A percentile compares a stretch with the other conserved stretches of the same genome.
Conservation (phyloP, 1,284 basidiomycete species). For the Moesziomyces antarcticus region DNA sequence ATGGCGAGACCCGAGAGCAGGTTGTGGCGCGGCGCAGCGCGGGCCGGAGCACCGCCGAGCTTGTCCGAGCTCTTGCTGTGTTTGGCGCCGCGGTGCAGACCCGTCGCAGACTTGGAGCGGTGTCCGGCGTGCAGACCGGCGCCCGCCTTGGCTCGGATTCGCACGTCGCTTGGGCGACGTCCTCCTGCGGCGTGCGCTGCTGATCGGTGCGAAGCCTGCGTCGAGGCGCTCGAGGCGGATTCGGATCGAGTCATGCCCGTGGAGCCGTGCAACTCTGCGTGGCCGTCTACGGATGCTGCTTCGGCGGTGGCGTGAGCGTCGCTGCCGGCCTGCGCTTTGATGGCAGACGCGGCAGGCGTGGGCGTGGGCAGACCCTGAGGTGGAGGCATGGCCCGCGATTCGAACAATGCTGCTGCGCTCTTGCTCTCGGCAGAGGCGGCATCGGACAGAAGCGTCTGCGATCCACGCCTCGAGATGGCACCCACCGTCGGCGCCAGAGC, state of each 20-base stretch:
- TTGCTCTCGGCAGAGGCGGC: constrained; percentile 1
- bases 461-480: constrained; percentile 39
- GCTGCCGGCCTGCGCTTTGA: constrained; percentile 24
- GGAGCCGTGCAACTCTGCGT: constrained; percentile 5
- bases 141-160: constrained; percentile 10
- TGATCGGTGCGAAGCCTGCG: constrained; percentile 37
- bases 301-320: background rate
- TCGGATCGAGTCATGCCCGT: constrained; percentile 38
- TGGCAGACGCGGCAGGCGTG: constrained; percentile 34
- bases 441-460: constrained; percentile 31
- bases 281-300: background rate
- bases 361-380: constrained; percentile 26
- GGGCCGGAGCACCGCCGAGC: constrained; percentile 22
- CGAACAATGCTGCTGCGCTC: background rate
- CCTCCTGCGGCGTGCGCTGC: constrained; percentile 17
- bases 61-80: constrained; percentile 51
- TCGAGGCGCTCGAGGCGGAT: constrained; percentile 39
- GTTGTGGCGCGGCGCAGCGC: constrained; percentile 39
- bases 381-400: constrained; percentile 39
- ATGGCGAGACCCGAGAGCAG: constrained; percentile 45
- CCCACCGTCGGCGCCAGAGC: constrained; percentile 41
- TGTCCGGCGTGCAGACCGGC: constrained; percentile 30
- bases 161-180: constrained; percentile 29
- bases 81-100: constrained; percentile 36
- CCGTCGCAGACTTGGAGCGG: constrained; percentile 44